Conservation (phyloP, 2,329 filamentous ascomycete species). For the Arachnopeziza araneosa region DNA sequence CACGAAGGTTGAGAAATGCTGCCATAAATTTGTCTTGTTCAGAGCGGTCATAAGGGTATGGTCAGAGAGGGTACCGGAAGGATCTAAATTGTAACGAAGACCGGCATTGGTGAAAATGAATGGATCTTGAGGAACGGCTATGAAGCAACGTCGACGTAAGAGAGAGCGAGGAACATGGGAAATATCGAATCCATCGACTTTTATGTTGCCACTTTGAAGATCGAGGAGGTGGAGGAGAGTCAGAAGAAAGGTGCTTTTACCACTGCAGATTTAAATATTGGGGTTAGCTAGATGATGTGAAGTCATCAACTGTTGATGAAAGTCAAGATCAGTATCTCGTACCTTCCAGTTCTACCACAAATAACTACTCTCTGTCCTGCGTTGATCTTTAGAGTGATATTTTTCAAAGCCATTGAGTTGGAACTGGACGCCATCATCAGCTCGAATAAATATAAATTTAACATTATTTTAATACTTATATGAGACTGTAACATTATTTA, state of each 20-base stretch:
- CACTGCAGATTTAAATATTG: slow-evolving; percentile 17
- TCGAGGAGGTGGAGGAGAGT: slow-evolving; percentile 43
- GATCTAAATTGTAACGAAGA: slow-evolving; percentile 32
- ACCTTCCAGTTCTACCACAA: slow-evolving; percentile 49
- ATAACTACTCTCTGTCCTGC: slow-evolving; percentile 46
- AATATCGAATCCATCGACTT: slow-evolving; percentile 39
- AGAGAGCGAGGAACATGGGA: slow-evolving; percentile 32
- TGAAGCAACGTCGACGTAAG: slow-evolving; percentile 35
- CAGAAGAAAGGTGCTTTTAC: slow-evolving; percentile 40
- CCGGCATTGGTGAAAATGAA: slow-evolving; percentile 33
- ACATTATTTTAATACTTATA: slow-evolving; percentile 31
- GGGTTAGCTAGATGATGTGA: not conserved
- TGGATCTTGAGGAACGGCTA: slow-evolving; percentile 39
- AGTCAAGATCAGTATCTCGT: not conserved
- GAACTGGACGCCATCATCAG: slow-evolving; percentile 33
- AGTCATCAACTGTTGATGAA: not conserved
- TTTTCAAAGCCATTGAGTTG: slow-evolving; percentile 9
- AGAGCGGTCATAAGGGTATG: slow-evolving; percentile 79
- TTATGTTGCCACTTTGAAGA: slow-evolving; percentile 31
- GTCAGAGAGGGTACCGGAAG: slow-evolving; percentile 18
- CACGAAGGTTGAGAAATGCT: not conserved
- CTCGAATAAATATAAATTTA: not conserved
- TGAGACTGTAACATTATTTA: slow-evolving; percentile 27
- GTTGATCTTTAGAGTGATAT: slow-evolving; percentile 40
- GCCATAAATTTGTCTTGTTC: slow-evolving; percentile 56